phyloP scores from a whole-genome alignment of 176 grass and related monocot species.

The Thalia dealbata region DNA sequence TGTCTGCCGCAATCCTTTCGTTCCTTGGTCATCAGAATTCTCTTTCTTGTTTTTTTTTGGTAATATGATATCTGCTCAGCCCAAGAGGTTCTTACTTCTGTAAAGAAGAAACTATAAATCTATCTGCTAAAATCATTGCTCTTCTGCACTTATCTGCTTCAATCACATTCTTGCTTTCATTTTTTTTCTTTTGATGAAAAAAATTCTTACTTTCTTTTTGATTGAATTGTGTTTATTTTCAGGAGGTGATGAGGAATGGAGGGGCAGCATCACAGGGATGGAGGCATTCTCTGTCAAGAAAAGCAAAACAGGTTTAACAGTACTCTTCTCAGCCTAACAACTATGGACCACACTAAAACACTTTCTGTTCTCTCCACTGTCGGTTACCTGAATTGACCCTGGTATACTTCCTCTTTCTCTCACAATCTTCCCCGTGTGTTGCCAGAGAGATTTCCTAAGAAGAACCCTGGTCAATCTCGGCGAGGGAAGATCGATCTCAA shows the following conservation, averaged over 20 bases:
- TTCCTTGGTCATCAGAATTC: constrained; percentile 7
- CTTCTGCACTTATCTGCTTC: constrained; percentile 11
- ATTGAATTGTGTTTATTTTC: constrained; percentile 16
- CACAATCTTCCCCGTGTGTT: not conserved
- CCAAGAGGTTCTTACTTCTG: not conserved
- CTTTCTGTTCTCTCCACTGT: constrained; percentile 8
- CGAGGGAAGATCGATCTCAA: constrained; percentile 87
- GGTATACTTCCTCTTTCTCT: constrained; percentile 17
- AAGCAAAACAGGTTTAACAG: constrained; percentile 72
- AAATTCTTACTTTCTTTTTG: constrained; percentile 23
- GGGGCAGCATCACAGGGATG: constrained; percentile 64
- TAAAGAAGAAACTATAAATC: not conserved
- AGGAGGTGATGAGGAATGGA: constrained; percentile 69
- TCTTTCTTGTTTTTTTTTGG: constrained; percentile 19
- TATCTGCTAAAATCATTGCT: not conserved
- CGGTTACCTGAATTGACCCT: constrained; percentile 6
- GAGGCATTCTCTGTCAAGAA: constrained; percentile 75
- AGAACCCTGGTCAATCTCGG: constrained; percentile 40
- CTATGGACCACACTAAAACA: constrained; percentile 12
- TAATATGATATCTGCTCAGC: constrained; percentile 1
- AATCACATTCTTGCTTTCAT: constrained; percentile 19
- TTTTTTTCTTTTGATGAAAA: too few species aligned
- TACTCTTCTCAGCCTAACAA: constrained; percentile 3
- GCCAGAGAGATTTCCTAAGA: constrained; percentile 53
- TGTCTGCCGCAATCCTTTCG: constrained; percentile 15